phyloP scores from a whole-genome alignment of 345 rosid genomes.

The Salix caprea region DNA sequence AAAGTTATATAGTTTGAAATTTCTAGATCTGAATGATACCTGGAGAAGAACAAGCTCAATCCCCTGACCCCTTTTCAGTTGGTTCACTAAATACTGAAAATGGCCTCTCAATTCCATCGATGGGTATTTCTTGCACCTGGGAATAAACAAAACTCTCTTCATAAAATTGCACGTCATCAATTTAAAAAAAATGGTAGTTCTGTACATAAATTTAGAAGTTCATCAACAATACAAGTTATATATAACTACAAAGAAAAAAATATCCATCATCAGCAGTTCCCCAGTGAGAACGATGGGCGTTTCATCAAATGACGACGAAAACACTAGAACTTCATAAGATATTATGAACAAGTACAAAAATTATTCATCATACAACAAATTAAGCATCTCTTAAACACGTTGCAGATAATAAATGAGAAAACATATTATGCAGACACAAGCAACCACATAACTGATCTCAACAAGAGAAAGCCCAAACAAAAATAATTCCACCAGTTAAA shows the following conservation, averaged over 20 bases:
- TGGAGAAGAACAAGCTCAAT: no score
- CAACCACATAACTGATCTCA: no score
- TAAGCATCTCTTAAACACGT: not conserved
- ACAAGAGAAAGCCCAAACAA: no score
- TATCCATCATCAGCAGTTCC: not conserved
- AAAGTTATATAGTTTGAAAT: no score
- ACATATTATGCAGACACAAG: no score
- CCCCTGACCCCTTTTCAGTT: no score
- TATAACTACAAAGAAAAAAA: not conserved
- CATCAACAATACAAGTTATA: not conserved
- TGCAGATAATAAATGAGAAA: no score
- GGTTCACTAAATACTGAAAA: no score
- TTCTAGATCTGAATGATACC: no score
- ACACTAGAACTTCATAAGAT: not conserved
- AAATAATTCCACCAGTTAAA: no score
- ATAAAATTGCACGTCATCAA: not conserved
- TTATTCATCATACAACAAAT: not conserved
- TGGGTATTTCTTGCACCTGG: slow-evolving; percentile 96
- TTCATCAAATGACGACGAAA: not conserved
- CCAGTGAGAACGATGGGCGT: no score
- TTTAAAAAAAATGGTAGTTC: not conserved
- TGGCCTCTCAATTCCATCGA: slow-evolving; percentile 42
- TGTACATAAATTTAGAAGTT: not conserved
- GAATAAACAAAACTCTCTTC: slow-evolving; percentile 1
- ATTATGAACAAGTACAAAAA: not conserved